These are phyloP conservation scores for Colletotrichum horii DNA, from an alignment of 2,329 filamentous ascomycete genomes.

Conservation along the genomic window DNA sequence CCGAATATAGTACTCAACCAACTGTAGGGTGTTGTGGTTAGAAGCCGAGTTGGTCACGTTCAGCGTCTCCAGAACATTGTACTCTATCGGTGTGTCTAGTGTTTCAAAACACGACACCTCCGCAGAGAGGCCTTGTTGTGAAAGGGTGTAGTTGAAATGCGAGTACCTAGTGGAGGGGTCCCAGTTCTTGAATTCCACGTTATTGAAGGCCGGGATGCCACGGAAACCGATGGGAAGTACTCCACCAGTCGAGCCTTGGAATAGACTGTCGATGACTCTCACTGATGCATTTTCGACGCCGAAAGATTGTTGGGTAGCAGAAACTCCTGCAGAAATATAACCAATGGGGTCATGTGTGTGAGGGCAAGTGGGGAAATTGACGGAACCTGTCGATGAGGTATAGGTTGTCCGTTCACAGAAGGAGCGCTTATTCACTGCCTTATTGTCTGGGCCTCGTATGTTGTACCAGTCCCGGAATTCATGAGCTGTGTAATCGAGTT, in stretches of 20 bases:
- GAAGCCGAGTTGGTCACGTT: neutral
- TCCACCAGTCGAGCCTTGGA: neutral
- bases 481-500: neutral
- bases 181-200: neutral
- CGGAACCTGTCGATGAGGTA: neutral
- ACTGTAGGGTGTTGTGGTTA: neutral
- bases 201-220: neutral
- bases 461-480: neutral
- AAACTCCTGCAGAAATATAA: neutral
- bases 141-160: neutral
- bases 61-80: neutral
- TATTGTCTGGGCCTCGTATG: neutral
- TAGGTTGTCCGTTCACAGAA: neutral
- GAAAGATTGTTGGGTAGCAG: neutral
- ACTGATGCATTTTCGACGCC: neutral
- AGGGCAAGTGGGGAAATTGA: neutral
- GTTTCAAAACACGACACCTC: neutral
- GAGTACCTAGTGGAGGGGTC: neutral
- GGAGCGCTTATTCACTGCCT: neutral
- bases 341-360: neutral
- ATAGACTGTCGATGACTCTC: neutral
- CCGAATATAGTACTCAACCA: neutral
- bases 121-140: neutral
- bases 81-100: neutral
- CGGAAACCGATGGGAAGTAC: neutral